Evolutionary conservation across 495 filamentous ascomycete species (phyloP).

Genomic region (Sordaria brevicollis): DNA sequence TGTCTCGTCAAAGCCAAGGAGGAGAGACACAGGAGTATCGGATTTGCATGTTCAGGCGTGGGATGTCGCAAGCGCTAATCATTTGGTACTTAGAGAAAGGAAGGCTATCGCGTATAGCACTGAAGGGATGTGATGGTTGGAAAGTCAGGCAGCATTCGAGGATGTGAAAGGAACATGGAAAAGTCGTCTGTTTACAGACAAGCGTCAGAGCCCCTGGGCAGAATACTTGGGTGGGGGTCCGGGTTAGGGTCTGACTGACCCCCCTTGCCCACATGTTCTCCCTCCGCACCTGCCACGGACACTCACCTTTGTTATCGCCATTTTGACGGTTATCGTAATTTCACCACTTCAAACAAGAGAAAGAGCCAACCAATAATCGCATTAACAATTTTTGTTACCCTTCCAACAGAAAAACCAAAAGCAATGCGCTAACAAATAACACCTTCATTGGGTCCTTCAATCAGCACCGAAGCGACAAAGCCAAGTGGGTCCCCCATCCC

Average conservation of each 20-base stretch:
- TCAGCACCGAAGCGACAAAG: neutral
- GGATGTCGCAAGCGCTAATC: neutral
- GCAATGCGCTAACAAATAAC: neutral
- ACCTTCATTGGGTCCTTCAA: neutral
- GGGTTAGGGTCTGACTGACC: neutral
- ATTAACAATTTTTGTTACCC: neutral
- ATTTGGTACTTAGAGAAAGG: neutral
- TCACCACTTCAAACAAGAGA: accelerated
- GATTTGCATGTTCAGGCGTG: neutral
- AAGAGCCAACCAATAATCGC: neutral
- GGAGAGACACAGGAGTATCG: neutral
- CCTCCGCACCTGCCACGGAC: neutral
- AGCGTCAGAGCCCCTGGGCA: neutral
- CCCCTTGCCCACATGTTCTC: neutral
- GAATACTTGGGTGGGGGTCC: neutral
- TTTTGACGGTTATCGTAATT: neutral
- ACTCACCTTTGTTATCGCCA: neutral
- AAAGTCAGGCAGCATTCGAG: neutral
- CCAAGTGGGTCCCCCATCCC: neutral
- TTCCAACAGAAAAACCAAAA: neutral
- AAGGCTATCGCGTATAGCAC: neutral
- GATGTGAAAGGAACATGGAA: neutral
- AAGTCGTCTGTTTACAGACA: neutral
- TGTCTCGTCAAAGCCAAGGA: neutral
- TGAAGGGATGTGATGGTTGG: neutral